Evolutionary conservation across 139 green algal species (phyloP).

Genomic region (Volvox reticuliferus): DNA sequence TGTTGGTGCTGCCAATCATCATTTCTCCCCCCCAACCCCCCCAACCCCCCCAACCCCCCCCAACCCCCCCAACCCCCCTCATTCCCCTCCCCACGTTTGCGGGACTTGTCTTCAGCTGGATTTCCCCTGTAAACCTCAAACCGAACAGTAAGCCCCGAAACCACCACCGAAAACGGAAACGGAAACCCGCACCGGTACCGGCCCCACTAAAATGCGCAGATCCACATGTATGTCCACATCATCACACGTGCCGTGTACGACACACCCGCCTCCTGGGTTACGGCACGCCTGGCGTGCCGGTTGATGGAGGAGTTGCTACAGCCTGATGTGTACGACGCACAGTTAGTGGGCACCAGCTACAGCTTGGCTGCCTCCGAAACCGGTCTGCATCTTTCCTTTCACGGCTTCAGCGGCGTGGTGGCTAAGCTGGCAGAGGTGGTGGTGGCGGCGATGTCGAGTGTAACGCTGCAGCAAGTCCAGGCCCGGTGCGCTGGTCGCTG

Average conservation of each 20-base stretch:
- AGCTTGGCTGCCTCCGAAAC: slow-evolving; percentile 48
- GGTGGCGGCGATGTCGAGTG: slow-evolving; percentile 21
- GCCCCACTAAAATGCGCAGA: slow-evolving; percentile 21
- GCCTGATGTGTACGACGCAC: slow-evolving; percentile 56
- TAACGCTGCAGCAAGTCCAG: slow-evolving; percentile 25
- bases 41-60: too few species aligned
- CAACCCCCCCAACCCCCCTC: too few species aligned
- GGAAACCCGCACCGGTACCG: too few species aligned
- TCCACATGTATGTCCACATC: slow-evolving; percentile 56
- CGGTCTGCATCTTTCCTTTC: slow-evolving; percentile 46
- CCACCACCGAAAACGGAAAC: too few species aligned
- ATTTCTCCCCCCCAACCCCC: too few species aligned
- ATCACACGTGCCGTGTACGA: slow-evolving; percentile 54
- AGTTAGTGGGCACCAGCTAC: slow-evolving; percentile 52
- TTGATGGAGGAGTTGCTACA: slow-evolving; percentile 58
- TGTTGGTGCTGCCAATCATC: too few species aligned
- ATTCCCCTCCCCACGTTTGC: too few species aligned
- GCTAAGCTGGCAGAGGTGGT: slow-evolving; percentile 51
- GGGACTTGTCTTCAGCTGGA: too few species aligned
- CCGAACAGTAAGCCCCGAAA: too few species aligned
- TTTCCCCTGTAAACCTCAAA: too few species aligned
- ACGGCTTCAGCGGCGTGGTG: slow-evolving; percentile 58
- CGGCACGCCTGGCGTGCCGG: slow-evolving; percentile 52
- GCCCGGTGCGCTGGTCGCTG: slow-evolving; percentile 9
- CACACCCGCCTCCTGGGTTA: slow-evolving; percentile 45